Evolutionary conservation across 192 early-diverging fungal genomes (phyloP), one percentile per base, ranked within the genome.

Genomic region (Coemansia sp.): DNA sequence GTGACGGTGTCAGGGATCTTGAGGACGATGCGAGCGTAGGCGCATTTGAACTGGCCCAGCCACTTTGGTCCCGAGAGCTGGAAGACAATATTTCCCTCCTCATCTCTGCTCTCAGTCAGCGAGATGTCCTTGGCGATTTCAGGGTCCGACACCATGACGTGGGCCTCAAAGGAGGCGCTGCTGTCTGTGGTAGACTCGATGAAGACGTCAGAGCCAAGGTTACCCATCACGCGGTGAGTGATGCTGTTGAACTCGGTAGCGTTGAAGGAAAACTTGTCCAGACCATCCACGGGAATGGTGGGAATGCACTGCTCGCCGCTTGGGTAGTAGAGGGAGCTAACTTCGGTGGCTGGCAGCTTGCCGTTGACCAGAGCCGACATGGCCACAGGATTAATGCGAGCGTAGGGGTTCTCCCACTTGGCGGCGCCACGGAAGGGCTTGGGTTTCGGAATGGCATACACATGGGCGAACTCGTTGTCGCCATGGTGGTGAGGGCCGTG

Each of bases 41-140:
- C 77, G 46, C 81, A 84, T 37, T 84, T 68, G 65, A 55, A 63
- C 42, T 49, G 67, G 58, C 64, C 62, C 62, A 78, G 67, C 68
- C 70, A 70, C 60, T 78, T 84, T 61, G 81, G 81, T 35, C 81
- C 81, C 53, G 73, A 47, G 49, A 84, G 71, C 61, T 63, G 50
- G 60, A 84, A 76, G 39, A 40, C 23, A 33, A 84, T 64, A 26
- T 50, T 19, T 60, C 81, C 81, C 50, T 76, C 76, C 23, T 75
- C 71, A 67, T 64, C 59, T 2, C 50, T 68, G 57, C 26, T 50
- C 62, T 74, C 55, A 5, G 53, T 62, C 46, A 84, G 67, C 23
- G 63, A 61, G 62, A 84, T 73, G 49, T 84, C 63, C 46, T 70
- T 65, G 37, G 81, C 76, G 26, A 84, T 63, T 39, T 78, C 61